These are phyloP conservation scores for Arthroderma uncinatum DNA, from an alignment of 2,329 filamentous ascomycete genomes.

Conservation along the genomic window DNA sequence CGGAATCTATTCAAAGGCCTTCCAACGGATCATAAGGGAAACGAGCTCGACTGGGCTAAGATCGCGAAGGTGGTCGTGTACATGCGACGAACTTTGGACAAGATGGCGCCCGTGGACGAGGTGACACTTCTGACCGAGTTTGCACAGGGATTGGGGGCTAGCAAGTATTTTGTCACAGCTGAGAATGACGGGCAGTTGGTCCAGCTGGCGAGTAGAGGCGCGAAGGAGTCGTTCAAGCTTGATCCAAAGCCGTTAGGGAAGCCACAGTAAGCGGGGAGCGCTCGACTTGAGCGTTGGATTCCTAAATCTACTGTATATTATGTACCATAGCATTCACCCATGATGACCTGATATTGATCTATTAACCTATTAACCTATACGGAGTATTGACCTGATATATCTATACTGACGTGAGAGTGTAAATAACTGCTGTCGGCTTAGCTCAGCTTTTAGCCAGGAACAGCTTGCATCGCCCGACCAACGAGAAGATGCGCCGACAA, in stretches of 20 bases:
- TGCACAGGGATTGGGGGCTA: neutral
- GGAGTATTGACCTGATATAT: too few species aligned
- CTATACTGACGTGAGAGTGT: too few species aligned
- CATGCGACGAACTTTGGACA: conserved; percentile 47
- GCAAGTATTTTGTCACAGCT: neutral
- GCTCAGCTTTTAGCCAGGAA: neutral
- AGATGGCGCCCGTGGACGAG: conserved; percentile 26
- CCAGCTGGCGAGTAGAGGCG: neutral
- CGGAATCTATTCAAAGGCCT: conserved; percentile 77
- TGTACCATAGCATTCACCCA: neutral
- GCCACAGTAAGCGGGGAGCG: neutral
- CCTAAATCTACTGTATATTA: neutral
- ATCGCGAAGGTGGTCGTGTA: conserved; percentile 54
- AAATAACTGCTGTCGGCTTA: neutral
- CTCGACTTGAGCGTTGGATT: neutral
- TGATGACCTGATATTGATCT: neutral
- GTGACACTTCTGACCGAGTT: neutral
- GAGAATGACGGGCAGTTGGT: neutral
- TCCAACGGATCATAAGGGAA: conserved; percentile 30
- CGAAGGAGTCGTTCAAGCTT: neutral
- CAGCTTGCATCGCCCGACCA: neutral
- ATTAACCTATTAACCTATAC: too few species aligned
- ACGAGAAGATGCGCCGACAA: neutral
- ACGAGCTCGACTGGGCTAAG: conserved; percentile 49
- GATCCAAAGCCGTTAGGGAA: neutral